Percentiles rank a stretch among this genome's conserved stretches.
These are phyloP conservation scores for Phaeosphaeriaceae sp. DNA, from an alignment of 2,329 filamentous ascomycete species.

Conservation along the genomic window DNA sequence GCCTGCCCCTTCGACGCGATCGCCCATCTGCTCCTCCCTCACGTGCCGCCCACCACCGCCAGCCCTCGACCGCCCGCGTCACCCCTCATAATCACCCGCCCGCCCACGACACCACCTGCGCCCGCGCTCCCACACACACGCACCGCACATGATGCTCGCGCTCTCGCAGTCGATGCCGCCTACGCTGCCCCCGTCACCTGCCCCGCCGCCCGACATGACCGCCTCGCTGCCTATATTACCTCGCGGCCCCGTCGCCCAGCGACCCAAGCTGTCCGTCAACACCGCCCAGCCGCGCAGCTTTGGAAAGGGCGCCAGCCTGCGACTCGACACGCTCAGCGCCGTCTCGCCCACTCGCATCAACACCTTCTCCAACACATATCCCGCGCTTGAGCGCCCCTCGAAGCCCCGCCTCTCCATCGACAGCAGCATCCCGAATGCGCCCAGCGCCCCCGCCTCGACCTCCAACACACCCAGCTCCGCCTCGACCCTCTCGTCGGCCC, in stretches of 20 bases:
- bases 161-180: conserved; percentile 42
- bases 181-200: conserved; percentile 36
- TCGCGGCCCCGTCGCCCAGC: conserved; percentile 38
- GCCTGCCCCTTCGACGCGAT: not conserved
- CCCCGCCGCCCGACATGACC: conserved; percentile 46
- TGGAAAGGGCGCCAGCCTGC: conserved; percentile 61
- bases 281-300: conserved; percentile 60
- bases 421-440: conserved; percentile 32
- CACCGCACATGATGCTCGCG: conserved; percentile 45
- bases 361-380: conserved; percentile 67
- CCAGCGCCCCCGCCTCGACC: conserved; percentile 38
- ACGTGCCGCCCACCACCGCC: not conserved
- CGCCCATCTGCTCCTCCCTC: not conserved
- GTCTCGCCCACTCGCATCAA: conserved; percentile 67
- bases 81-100: conserved; percentile 7
- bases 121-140: conserved; percentile 3
- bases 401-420: conserved; percentile 43
- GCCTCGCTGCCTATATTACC: conserved; percentile 56
- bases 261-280: conserved; percentile 68
- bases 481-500: conserved; percentile 49
- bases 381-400: conserved; percentile 32
- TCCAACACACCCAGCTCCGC: conserved; percentile 44
- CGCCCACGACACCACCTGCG: not conserved
- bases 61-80: not conserved
- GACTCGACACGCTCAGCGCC: conserved; percentile 61